Evolutionary conservation across 257 asterid species (phyloP).

Genomic region (Capsicum chinense): DNA sequence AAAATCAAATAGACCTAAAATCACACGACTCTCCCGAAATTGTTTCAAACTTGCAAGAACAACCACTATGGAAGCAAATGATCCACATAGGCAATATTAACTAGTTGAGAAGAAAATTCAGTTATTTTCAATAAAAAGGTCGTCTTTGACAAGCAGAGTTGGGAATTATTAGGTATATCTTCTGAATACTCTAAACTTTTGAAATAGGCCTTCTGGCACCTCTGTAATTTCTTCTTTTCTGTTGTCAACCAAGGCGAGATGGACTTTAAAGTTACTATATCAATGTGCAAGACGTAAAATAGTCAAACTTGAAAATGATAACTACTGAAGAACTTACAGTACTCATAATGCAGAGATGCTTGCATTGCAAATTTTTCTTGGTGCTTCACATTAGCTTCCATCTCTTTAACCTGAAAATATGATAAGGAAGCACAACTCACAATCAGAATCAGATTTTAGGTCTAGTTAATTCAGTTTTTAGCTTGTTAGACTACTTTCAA

Average conservation of each 20-base stretch:
- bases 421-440: constrained; percentile 26
- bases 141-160: not conserved
- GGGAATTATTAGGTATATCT: not conserved
- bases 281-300: not conserved
- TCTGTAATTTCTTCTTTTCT: not conserved
- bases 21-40: not conserved
- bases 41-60: not conserved
- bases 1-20: not conserved
- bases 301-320: not conserved
- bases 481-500: constrained; percentile 20
- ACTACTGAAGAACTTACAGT: constrained; percentile 55
- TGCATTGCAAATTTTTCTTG: constrained; percentile 72
- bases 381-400: constrained; percentile 74
- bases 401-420: constrained; percentile 67
- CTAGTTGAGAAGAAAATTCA: not conserved
- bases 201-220: not conserved
- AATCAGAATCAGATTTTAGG: constrained; percentile 29
- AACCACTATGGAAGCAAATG: not conserved
- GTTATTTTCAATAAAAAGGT: not conserved
- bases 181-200: not conserved
- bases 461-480: constrained; percentile 11
- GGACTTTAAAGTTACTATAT: not conserved
- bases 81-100: not conserved
- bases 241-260: not conserved
- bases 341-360: constrained; percentile 54